phyloP scores from a whole-genome alignment of 345 rosid species.

The Acer yangbiense region DNA sequence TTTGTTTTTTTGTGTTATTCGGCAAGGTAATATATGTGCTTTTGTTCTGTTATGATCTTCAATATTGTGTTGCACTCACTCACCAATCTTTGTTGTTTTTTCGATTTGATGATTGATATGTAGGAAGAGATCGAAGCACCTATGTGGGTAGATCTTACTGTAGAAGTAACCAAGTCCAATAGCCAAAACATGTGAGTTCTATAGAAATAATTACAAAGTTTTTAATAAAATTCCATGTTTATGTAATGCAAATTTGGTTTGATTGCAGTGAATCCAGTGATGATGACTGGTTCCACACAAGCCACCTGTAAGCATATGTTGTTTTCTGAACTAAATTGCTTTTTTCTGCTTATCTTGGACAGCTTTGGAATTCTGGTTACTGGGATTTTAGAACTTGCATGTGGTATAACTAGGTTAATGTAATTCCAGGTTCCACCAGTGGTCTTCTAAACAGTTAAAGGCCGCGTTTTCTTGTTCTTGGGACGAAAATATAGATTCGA shows the following conservation, averaged over 20 bases:
- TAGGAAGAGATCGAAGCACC: conserved; percentile 54
- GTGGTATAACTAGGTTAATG: conserved; percentile 2
- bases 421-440: conserved; percentile 56
- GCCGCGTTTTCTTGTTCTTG: conserved; percentile 39
- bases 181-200: conserved; percentile 35
- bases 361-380: background rate
- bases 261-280: conserved; percentile 53
- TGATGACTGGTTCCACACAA: conserved; percentile 52
- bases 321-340: background rate
- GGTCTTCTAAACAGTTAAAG: conserved; percentile 50
- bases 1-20: background rate
- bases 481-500: conserved; percentile 24
- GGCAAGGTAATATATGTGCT: background rate
- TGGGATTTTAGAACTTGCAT: background rate
- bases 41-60: background rate
- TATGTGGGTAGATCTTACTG: conserved; percentile 45
- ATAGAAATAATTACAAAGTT: background rate
- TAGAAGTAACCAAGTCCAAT: conserved; percentile 27
- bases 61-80: background rate
- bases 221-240: background rate
- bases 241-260: conserved; percentile 8
- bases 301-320: conserved; percentile 50
- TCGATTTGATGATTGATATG: background rate
- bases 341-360: background rate
- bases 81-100: background rate